Percentiles rank a stretch among this genome's conserved stretches.
Conservation (phyloP, 768 basidiomycete genomes). For the Mrakia hoshinonis region DNA sequence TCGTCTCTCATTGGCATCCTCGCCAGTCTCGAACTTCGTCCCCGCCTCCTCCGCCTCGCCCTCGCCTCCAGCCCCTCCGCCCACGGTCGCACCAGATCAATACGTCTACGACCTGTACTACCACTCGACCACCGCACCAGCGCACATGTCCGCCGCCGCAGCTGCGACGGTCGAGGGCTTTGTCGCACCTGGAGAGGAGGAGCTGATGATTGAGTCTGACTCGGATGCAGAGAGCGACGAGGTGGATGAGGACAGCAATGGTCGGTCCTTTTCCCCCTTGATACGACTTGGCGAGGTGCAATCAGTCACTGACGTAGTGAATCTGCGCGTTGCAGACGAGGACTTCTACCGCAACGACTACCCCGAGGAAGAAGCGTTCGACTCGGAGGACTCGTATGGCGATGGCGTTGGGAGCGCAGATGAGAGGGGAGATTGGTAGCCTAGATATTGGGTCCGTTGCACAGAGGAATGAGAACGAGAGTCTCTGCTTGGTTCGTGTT, state of each 20-base stretch:
- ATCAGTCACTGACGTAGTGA: neutral
- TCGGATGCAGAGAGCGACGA: conserved; percentile 9
- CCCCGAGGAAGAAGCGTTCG: conserved; percentile 22
- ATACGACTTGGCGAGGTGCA: neutral
- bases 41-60: neutral
- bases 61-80: neutral
- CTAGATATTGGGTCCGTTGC: no score
- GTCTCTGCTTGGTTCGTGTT: no score
- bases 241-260: conserved; percentile 29
- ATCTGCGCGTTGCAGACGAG: conserved; percentile 13
- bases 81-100: neutral
- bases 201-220: conserved; percentile 11
- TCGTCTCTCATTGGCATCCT: neutral
- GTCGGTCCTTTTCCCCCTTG: neutral
- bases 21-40: conserved; percentile 18
- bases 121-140: neutral
- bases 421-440: neutral
- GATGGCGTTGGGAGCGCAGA: neutral
- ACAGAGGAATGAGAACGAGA: no score
- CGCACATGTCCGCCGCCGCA: neutral
- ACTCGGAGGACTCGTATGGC: conserved; percentile 11
- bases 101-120: conserved; percentile 30
- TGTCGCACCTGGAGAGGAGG: conserved; percentile 23
- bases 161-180: conserved; percentile 18
- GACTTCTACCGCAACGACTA: conserved; percentile 31